Base-by-base conservation (phyloP, 2,329 filamentous ascomycete species). In the Drechslerella dactyloides region DNA sequence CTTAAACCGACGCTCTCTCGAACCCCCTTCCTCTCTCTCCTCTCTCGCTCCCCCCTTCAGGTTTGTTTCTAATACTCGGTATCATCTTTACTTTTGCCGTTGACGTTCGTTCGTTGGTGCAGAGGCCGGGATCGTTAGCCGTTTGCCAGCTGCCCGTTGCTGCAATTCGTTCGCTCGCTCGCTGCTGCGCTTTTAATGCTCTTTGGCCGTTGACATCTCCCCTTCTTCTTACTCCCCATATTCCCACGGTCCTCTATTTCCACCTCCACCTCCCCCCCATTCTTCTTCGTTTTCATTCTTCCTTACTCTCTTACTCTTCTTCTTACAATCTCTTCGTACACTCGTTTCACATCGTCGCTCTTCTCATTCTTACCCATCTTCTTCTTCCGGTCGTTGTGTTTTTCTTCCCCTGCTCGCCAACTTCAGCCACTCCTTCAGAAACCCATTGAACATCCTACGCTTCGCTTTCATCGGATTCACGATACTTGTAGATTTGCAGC, bases 301-400 rank as follows among this genome's bases (percentile, higher is more conserved):
- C 40, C 42, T 30, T 48, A 79, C 77, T 76, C 75, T 75, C 74
- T 33, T 17, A 27, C 40, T 74, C 44, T 57, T 57, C 62, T 55
- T 35, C 59, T 69, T 61, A 60, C 53, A 46, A 17, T 62, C 56
- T 57, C 57, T 68, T 66, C 51, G 37, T 48, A 76, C 76, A 73
- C 66, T 74, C 74, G 72, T 79, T 78, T 77, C 75, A 75, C 69
- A 70, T 74, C 76, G 79, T 78, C 76, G 75, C 75, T 73, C 74
- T 74, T 62, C 55, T 33, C 35, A 33, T 40, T 40, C 51, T 56
- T 33, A 8, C 27, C 27, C 17, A 30, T 44, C 42, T 17, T 69
- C n/a, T 23, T 19, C 11, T 42, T 42, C 13, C 63, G 65, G 56
- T 69, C 54, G 65, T 65, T 55, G 51, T 73, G 53, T 62, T 60